Conservation (phyloP, 768 basidiomycete genomes). For the Psilocybe cubensis region DNA sequence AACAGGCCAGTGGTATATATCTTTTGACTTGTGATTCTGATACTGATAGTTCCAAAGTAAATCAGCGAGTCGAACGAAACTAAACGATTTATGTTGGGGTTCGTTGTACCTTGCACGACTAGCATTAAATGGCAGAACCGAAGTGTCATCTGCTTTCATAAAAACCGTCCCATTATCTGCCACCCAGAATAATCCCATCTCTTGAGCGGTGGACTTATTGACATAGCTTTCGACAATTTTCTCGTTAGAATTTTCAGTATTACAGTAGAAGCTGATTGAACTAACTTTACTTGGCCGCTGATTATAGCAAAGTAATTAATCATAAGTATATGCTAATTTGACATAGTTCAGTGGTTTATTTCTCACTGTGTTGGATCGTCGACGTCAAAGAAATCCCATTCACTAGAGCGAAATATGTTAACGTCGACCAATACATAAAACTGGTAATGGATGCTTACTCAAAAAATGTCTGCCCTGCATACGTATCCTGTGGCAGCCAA, state of each 20-base stretch:
- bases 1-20: conserved; percentile 83
- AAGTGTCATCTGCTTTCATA: conserved; percentile 82
- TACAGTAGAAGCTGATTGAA: conserved; percentile 4
- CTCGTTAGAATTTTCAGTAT: background rate
- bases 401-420: conserved; percentile 34
- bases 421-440: no score
- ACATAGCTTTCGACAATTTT: conserved; percentile 46
- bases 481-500: conserved; percentile 71
- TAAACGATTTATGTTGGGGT: background rate
- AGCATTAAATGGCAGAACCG: conserved; percentile 53
- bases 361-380: conserved; percentile 72
- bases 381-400: conserved; percentile 61
- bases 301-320: conserved; percentile 6
- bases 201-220: conserved; percentile 54
- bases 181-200: conserved; percentile 58
- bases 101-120: conserved; percentile 61
- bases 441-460: no score
- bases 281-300: conserved; percentile 76
- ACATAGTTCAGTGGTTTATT: conserved; percentile 7
- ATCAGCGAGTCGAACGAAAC: background rate
- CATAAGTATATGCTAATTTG: conserved; percentile 10
- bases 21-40: conserved; percentile 73
- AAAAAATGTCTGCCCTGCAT: conserved; percentile 68
- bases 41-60: conserved; percentile 43
- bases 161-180: conserved; percentile 62